A percentile compares a stretch with the other conserved stretches of the same genome.
Conservation (phyloP, 306 rosid species). For the Malus sylvestris region DNA sequence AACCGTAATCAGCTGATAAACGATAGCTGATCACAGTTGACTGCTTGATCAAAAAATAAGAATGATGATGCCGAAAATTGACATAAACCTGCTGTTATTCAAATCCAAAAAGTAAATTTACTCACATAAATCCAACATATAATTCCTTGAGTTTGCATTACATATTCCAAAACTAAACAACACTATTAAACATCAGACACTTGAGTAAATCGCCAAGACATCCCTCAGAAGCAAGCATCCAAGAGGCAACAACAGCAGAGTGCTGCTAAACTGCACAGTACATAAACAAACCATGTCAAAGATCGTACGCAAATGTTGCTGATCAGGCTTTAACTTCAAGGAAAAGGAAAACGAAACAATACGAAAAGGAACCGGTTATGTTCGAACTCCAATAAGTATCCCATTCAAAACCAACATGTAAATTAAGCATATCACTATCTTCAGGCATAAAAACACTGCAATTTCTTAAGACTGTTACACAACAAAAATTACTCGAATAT, state of each 20-base stretch:
- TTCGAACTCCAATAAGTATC: not conserved
- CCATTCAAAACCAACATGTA: not conserved
- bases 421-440: not conserved
- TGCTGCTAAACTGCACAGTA: constrained; percentile 27
- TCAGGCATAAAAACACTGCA: not conserved
- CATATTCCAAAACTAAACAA: not conserved
- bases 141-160: not conserved
- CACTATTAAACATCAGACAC: not conserved
- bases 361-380: no score
- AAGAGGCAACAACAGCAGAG: constrained; percentile 34
- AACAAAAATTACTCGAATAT: no score
- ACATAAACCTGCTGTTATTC: not conserved
- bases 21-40: not conserved
- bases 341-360: not conserved
- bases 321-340: not conserved
- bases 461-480: not conserved
- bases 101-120: not conserved
- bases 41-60: not conserved
- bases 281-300: not conserved
- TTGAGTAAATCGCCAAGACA: not conserved
- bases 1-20: not conserved
- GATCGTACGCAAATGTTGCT: not conserved
- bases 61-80: not conserved
- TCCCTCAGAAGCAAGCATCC: constrained; percentile 36
- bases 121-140: not conserved